phyloP scores from a whole-genome alignment of 345 rosid genomes.

The Lepidium sativum region DNA sequence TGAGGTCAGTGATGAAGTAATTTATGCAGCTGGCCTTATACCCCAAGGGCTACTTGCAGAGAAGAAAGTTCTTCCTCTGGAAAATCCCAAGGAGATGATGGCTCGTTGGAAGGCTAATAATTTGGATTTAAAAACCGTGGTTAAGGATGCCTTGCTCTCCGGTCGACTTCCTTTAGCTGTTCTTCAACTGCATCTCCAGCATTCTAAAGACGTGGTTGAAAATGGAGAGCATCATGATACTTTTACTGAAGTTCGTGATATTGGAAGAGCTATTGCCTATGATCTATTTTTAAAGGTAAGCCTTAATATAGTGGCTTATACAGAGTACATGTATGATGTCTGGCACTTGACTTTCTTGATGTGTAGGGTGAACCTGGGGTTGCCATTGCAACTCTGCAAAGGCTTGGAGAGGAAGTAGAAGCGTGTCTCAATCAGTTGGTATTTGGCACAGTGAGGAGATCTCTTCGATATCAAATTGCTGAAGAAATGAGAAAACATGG shows the following conservation, averaged over 20 bases:
- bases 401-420: conserved; percentile 91
- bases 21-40: conserved; percentile 46
- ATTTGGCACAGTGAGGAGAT: conserved; percentile 83
- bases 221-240: conserved; percentile 61
- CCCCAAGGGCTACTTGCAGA: conserved; percentile 35
- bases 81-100: conserved; percentile 96
- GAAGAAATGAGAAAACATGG: conserved; percentile 76
- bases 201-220: conserved; percentile 42
- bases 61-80: conserved; percentile 59
- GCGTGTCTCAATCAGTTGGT: conserved; percentile 78
- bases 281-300: conserved; percentile 86
- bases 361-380: conserved; percentile 82
- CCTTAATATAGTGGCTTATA: conserved; percentile 23
- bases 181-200: conserved; percentile 94
- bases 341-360: conserved; percentile 31
- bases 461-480: conserved; percentile 61
- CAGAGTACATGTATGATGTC: conserved; percentile 17
- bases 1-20: conserved; percentile 35
- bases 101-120: conserved; percentile 86
- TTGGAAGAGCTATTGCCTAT: conserved; percentile 91
- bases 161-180: conserved; percentile 98
- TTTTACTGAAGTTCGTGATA: conserved; percentile 81
- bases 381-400: conserved; percentile 81
- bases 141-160: conserved; percentile 84
- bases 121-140: conserved; percentile 79